These are phyloP conservation scores for Coniella lustricola DNA, from an alignment of 2,329 filamentous ascomycete species.

Conservation along the genomic window DNA sequence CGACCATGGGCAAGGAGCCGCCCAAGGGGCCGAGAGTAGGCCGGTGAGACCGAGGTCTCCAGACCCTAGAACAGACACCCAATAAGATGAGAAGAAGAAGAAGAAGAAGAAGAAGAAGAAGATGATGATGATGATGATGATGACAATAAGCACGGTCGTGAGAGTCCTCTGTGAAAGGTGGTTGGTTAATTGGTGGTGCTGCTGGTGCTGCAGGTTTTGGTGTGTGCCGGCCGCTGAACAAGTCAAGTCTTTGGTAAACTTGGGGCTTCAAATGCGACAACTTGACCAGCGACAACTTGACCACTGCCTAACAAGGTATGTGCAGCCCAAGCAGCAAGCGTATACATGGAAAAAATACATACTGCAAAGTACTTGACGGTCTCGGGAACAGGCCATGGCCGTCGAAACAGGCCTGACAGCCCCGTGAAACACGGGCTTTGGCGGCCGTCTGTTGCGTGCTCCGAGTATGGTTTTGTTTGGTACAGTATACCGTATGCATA, in stretches of 20 bases:
- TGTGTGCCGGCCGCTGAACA: too few relatives aligned
- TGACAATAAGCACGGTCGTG: conserved; percentile 6
- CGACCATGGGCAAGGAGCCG: conserved; percentile 33
- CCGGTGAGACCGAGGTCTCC: too few relatives aligned
- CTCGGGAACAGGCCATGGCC: neutral
- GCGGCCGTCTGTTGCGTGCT: neutral
- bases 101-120: neutral
- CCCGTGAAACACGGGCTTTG: neutral
- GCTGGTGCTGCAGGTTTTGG: too few relatives aligned
- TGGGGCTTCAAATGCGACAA: too few relatives aligned
- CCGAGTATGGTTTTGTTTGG: neutral
- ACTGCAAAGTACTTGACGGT: too few relatives aligned
- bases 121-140: conserved; percentile 18
- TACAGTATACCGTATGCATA: too few relatives aligned
- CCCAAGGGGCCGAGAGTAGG: conserved; percentile 45
- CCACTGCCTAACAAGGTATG: neutral
- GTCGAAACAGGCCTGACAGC: neutral
- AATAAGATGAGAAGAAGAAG: neutral
- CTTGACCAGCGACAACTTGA: too few relatives aligned
- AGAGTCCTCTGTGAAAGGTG: too few relatives aligned
- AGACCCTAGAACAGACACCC: too few relatives aligned
- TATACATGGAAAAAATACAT: too few relatives aligned
- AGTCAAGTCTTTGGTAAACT: too few relatives aligned
- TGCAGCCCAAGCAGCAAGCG: neutral
- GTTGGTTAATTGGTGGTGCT: too few relatives aligned